phyloP scores from a whole-genome alignment of 2,329 filamentous ascomycete species.

The Trichoderma oligosporum region DNA sequence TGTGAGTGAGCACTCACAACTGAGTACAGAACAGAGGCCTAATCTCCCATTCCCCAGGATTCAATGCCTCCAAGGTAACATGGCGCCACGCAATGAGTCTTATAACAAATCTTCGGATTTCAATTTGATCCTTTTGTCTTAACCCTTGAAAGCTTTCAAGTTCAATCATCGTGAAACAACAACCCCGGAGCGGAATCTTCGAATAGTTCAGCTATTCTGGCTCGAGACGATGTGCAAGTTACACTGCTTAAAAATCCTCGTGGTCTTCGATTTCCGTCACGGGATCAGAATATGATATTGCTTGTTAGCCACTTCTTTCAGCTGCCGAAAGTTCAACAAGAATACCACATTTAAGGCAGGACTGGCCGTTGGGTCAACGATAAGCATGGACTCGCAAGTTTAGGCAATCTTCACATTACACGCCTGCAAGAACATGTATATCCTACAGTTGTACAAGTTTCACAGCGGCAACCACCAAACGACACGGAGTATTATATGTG shows the following conservation, averaged over 20 bases:
- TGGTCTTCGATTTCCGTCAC: not conserved
- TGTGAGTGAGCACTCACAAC: too few relatives aligned
- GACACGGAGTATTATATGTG: conserved; percentile 14
- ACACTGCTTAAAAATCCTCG: conserved; percentile 1
- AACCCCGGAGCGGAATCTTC: not conserved
- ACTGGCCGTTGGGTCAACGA: not conserved
- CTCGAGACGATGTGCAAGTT: not conserved
- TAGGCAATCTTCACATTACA: not conserved
- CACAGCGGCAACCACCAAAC: not conserved
- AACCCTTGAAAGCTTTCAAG: not conserved
- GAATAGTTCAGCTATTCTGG: not conserved
- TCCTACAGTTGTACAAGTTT: conserved; percentile 10
- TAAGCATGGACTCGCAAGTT: not conserved
- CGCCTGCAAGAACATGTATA: conserved; percentile 6
- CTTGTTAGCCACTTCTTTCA: not conserved
- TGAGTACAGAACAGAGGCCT: too few relatives aligned
- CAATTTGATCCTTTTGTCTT: not conserved
- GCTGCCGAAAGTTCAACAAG: not conserved
- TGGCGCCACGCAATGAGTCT: too few relatives aligned
- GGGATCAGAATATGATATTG: not conserved
- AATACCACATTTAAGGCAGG: not conserved
- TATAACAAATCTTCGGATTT: too few relatives aligned
- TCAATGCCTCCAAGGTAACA: too few relatives aligned
- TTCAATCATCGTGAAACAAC: not conserved
- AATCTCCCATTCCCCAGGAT: too few relatives aligned